Conservation (phyloP, 2,329 filamentous ascomycete genomes). For the Sporothrix pallida region DNA sequence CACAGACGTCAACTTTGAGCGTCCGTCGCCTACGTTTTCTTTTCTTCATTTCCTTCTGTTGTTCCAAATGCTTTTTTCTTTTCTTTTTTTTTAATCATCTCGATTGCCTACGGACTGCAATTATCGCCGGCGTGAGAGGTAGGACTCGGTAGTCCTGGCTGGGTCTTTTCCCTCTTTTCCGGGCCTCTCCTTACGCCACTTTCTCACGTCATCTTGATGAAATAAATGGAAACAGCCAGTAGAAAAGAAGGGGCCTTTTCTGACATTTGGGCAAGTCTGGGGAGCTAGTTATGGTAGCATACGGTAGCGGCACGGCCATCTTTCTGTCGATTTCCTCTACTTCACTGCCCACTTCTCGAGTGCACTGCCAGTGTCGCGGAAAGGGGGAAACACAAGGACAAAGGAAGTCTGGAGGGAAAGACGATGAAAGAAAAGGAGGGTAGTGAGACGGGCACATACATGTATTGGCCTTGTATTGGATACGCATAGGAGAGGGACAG, state of each 20-base stretch:
- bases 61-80: neutral
- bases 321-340: too few species aligned
- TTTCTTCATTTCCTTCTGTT: too few species aligned
- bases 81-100: neutral
- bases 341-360: too few species aligned
- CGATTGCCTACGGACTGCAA: too few species aligned
- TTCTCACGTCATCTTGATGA: slow-evolving; percentile 19
- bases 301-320: neutral
- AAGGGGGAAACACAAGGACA: neutral
- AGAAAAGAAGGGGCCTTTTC: neutral
- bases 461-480: too few species aligned
- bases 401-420: too few species aligned
- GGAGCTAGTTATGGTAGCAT: too few species aligned
- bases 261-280: too few species aligned
- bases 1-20: too few species aligned
- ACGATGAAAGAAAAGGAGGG: neutral
- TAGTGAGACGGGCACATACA: neutral
- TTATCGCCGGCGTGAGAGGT: too few species aligned
- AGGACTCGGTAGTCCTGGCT: neutral
- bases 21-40: too few species aligned
- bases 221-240: neutral
- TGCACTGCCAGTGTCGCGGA: slow-evolving; percentile 6
- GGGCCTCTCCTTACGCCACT: neutral
- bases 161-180: neutral
- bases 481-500: too few species aligned